Conservation (phyloP, 169 alveolate species). For the Condylostoma magnum region DNA sequence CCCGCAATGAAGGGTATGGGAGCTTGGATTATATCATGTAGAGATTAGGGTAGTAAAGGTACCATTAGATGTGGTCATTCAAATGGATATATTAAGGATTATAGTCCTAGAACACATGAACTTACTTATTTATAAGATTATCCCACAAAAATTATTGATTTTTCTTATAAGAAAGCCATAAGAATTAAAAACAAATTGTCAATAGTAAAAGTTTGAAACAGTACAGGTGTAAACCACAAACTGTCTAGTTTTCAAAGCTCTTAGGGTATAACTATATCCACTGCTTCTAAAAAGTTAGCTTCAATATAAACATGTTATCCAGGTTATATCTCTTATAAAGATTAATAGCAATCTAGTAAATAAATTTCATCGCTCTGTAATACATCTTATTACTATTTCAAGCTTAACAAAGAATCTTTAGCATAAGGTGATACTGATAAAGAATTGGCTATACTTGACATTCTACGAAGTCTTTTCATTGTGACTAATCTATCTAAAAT, state of each 20-base stretch:
- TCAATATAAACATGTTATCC: too few species aligned
- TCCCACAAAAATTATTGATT: slow-evolving; percentile 20
- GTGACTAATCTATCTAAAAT: too few species aligned
- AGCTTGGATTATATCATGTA: slow-evolving; percentile 19
- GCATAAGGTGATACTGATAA: too few species aligned
- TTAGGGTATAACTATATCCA: neutral
- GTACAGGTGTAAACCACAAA: neutral
- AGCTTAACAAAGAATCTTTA: too few species aligned
- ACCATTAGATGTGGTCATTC: slow-evolving; percentile 25
- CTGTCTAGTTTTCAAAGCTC: neutral
- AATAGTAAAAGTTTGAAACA: neutral
- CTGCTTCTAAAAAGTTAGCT: too few species aligned
- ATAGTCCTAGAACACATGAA: neutral
- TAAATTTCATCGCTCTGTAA: too few species aligned
- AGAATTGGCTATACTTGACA: too few species aligned
- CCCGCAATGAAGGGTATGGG: slow-evolving; percentile 24
- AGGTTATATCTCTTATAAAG: too few species aligned
- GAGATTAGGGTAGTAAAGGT: slow-evolving; percentile 16
- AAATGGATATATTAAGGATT: slow-evolving; percentile 4
- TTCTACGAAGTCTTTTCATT: too few species aligned
- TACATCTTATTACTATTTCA: too few species aligned
- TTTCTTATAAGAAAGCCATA: slow-evolving; percentile 6
- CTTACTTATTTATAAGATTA: neutral
- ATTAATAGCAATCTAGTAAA: too few species aligned
- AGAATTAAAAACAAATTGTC: slow-evolving; percentile 5